A percentile compares a stretch with the other conserved stretches of the same genome.
These are phyloP conservation scores for Narthecium ossifragum DNA, from an alignment of 106 monocot species.

Conservation along the genomic window DNA sequence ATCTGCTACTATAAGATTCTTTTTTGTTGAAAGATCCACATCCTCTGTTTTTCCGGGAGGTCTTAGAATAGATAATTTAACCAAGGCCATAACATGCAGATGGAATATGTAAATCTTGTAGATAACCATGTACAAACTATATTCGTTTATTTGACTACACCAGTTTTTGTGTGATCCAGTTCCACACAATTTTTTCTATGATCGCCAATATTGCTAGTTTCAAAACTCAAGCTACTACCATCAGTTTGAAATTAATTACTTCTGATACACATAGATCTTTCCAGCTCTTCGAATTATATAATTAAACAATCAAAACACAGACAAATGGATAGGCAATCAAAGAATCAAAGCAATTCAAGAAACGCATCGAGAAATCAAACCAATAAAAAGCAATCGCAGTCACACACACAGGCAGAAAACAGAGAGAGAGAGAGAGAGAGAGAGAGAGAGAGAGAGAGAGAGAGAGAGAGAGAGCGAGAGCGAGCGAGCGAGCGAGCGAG, in stretches of 20 bases:
- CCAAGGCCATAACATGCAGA: neutral
- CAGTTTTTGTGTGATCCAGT: too few species aligned
- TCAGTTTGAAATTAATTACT: too few species aligned
- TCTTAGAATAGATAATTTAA: neutral
- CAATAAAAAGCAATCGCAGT: neutral
- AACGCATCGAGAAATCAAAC: too few species aligned
- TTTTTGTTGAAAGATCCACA: neutral
- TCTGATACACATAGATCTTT: too few species aligned
- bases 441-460: neutral
- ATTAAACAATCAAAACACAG: too few species aligned
- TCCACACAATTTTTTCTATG: too few species aligned
- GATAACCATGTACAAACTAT: neutral
- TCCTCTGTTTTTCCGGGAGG: neutral
- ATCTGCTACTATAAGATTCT: neutral
- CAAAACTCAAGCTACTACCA: too few species aligned
- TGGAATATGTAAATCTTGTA: neutral
- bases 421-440: neutral
- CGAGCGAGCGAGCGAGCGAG: neutral
- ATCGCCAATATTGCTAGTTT: too few species aligned
- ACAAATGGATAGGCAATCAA: neutral
- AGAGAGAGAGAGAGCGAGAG: neutral
- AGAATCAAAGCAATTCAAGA: neutral
- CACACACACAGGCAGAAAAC: neutral
- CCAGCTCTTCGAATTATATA: too few species aligned
- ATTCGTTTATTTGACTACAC: neutral